phyloP scores from a whole-genome alignment of 345 rosid genomes.

The Pugionium dolabratum region DNA sequence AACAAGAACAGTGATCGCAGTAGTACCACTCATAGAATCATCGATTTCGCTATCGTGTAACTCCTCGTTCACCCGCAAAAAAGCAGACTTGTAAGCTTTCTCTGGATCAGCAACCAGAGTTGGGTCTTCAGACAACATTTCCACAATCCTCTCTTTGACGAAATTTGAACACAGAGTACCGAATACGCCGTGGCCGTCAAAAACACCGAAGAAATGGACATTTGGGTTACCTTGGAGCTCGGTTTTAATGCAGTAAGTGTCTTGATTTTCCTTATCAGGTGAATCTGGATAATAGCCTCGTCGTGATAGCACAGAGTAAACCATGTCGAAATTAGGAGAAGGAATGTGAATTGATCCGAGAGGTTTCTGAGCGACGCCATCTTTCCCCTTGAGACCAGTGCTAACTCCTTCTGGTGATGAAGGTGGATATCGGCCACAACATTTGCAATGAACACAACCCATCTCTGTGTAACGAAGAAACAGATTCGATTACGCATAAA shows the following conservation, averaged over 20 bases:
- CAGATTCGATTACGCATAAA: background rate
- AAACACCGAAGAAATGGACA: conserved; percentile 90
- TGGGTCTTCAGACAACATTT: conserved; percentile 61
- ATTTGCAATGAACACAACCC: conserved; percentile 94
- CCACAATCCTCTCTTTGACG: conserved; percentile 69
- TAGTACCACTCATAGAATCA: conserved; percentile 92
- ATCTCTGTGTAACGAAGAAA: conserved; percentile 38
- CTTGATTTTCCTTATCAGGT: conserved; percentile 85
- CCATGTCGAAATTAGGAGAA: conserved; percentile 62
- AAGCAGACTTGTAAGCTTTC: conserved; percentile 70
- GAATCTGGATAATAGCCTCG: conserved; percentile 83
- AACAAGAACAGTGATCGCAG: conserved; percentile 88
- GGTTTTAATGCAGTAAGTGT: conserved; percentile 72
- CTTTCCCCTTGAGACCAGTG: conserved; percentile 36
- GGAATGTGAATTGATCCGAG: conserved; percentile 65
- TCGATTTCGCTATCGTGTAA: conserved; percentile 76
- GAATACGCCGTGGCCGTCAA: conserved; percentile 83
- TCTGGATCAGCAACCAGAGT: conserved; percentile 66
- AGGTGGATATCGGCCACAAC: conserved; percentile 63
- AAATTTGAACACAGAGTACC: conserved; percentile 83
- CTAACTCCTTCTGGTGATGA: conserved; percentile 51
- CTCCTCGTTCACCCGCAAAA: conserved; percentile 59
- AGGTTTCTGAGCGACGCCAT: conserved; percentile 56
- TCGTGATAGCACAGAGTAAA: conserved; percentile 74
- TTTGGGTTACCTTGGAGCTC: conserved; percentile 80